Evolutionary conservation across 257 asterid genomes (phyloP).

Genomic region (Schizonepeta tenuifolia): DNA sequence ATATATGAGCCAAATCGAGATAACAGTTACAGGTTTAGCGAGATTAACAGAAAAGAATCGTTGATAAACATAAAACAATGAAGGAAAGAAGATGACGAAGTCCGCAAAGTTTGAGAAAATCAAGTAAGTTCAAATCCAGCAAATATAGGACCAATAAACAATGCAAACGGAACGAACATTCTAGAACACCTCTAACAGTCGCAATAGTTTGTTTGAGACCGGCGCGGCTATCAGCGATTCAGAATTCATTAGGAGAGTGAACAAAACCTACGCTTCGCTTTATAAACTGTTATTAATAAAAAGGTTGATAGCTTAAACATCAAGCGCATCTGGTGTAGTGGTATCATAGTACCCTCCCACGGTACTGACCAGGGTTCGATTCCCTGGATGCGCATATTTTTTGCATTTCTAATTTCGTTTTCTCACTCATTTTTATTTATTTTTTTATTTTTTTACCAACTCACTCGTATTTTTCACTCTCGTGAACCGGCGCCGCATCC

Average conservation of each 20-base stretch:
- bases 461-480: too few species aligned
- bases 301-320: accelerated
- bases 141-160: too few species aligned
- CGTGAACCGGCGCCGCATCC: too few species aligned
- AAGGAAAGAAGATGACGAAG: background rate
- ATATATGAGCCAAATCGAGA: background rate
- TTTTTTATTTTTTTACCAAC: too few species aligned
- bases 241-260: background rate
- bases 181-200: background rate
- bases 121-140: background rate
- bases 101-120: background rate
- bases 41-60: too few species aligned
- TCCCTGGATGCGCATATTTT: conserved; percentile 94
- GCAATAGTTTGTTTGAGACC: background rate
- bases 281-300: too few species aligned
- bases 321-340: conserved; percentile 99
- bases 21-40: background rate
- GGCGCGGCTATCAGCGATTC: conserved; percentile 1
- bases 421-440: too few species aligned
- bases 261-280: too few species aligned
- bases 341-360: conserved; percentile 99
- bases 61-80: background rate
- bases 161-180: background rate
- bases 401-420: too few species aligned
- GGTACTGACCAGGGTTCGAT: conserved; percentile 99